Percentiles rank a stretch among this genome's conserved stretches.
phyloP scores from a whole-genome alignment of 805 yeast genomes.

The Cyberlindnera americana region DNA sequence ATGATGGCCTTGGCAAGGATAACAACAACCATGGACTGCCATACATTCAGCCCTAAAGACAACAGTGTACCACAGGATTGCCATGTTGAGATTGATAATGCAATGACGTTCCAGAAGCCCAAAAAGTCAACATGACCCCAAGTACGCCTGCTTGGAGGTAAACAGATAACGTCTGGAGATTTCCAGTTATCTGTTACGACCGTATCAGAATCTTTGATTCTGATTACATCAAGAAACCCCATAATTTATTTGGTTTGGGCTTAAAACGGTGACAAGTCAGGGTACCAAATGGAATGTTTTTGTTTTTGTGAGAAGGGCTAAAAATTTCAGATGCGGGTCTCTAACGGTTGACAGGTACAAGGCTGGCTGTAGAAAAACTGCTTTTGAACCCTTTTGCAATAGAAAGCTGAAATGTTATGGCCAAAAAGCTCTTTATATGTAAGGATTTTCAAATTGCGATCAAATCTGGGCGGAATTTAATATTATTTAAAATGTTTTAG shows the following conservation, averaged over 20 bases:
- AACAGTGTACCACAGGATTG: slow-evolving; percentile 40
- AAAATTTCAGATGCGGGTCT: neutral
- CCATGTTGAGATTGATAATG: slow-evolving; percentile 39
- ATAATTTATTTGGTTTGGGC: neutral
- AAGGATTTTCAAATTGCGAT: too few species aligned
- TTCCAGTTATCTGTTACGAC: slow-evolving; percentile 29
- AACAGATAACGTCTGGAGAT: slow-evolving; percentile 40
- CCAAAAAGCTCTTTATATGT: too few species aligned
- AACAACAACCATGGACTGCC: slow-evolving; percentile 41
- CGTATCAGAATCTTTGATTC: slow-evolving; percentile 22
- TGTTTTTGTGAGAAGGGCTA: neutral
- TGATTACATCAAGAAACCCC: slow-evolving; percentile 12
- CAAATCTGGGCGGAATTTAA: too few species aligned
- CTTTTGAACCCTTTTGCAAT: too few species aligned
- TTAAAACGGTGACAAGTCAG: neutral
- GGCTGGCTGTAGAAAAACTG: too few species aligned
- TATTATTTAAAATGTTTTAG: too few species aligned
- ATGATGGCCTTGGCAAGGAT: slow-evolving; percentile 40
- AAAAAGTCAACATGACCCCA: slow-evolving; percentile 44
- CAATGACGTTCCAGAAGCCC: slow-evolving; percentile 41
- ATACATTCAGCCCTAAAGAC: slow-evolving; percentile 40
- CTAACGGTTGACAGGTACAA: too few species aligned
- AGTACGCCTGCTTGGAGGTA: slow-evolving; percentile 41
- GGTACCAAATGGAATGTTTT: neutral
- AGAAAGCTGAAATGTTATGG: too few species aligned